Conservation (phyloP, 192 early-diverging fungal species). For the Backusella westeae region DNA sequence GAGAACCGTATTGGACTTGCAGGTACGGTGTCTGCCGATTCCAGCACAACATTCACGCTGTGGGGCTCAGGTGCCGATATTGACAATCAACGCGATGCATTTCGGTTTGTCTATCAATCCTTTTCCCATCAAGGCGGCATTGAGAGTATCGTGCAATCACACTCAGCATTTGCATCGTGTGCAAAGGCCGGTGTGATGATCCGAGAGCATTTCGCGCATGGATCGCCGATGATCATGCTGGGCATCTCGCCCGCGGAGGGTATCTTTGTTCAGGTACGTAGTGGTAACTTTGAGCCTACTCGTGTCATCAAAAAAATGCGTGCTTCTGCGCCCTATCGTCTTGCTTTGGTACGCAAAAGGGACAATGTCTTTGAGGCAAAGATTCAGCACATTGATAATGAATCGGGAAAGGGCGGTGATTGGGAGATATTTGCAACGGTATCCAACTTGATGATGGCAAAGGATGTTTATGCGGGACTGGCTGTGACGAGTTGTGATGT, state of each 20-base stretch:
- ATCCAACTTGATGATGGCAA: constrained; percentile 4
- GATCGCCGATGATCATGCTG: constrained; percentile 22
- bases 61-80: constrained; percentile 32
- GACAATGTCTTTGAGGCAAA: constrained; percentile 15
- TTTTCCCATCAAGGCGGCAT: background rate
- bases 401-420: background rate
- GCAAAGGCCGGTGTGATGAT: constrained; percentile 34
- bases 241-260: constrained; percentile 30
- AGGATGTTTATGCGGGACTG: constrained; percentile 24
- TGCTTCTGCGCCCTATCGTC: constrained; percentile 19
- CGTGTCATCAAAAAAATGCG: constrained; percentile 18
- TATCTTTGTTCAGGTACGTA: constrained; percentile 20
- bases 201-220: constrained; percentile 26
- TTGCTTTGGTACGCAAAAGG: constrained; percentile 10
- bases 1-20: constrained; percentile 21
- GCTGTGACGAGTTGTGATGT: constrained; percentile 31
- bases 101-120: constrained; percentile 28
- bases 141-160: constrained; percentile 15
- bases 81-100: constrained; percentile 19
- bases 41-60: constrained; percentile 22
- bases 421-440: constrained; percentile 15
- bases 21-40: constrained; percentile 28
- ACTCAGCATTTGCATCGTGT: constrained; percentile 29
- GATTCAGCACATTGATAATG: background rate
- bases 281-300: constrained; percentile 1